Percentiles rank a stretch among this genome's conserved stretches.
Conservation (phyloP, 371 early-diverging fungal species). For the Sporodiniella umbellata region DNA sequence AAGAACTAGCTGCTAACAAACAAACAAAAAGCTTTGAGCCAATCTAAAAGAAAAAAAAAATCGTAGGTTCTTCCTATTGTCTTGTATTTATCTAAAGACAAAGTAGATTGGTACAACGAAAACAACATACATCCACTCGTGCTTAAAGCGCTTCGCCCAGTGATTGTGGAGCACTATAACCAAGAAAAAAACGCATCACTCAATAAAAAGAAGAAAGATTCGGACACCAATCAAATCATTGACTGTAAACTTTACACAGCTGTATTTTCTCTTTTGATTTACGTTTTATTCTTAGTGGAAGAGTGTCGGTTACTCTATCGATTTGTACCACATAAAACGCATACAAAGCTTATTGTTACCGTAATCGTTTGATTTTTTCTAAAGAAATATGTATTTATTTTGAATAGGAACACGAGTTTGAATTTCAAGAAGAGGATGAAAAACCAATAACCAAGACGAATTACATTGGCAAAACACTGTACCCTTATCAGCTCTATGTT, state of each 20-base stretch:
- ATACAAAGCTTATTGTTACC: slow-evolving; percentile 10
- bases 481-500: slow-evolving; percentile 17
- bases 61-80: slow-evolving; percentile 15
- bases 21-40: too few species aligned
- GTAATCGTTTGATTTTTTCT: too few species aligned
- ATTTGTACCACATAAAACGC: slow-evolving; percentile 7
- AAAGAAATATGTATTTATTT: too few species aligned
- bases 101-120: slow-evolving; percentile 22
- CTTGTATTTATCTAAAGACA: slow-evolving; percentile 13
- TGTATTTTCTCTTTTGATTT: neutral
- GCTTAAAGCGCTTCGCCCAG: slow-evolving; percentile 12
- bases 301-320: slow-evolving; percentile 16
- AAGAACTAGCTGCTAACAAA: neutral
- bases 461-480: slow-evolving; percentile 9
- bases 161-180: slow-evolving; percentile 6
- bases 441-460: slow-evolving; percentile 10
- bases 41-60: neutral
- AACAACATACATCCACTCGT: slow-evolving; percentile 9
- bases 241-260: neutral
- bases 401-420: slow-evolving; percentile 15
- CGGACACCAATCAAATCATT: neutral
- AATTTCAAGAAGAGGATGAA: slow-evolving; percentile 7
- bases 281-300: slow-evolving; percentile 4
- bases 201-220: neutral
- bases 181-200: neutral